Conservation (phyloP, 371 early-diverging fungal species). For the Rhizomucor pusillus region DNA sequence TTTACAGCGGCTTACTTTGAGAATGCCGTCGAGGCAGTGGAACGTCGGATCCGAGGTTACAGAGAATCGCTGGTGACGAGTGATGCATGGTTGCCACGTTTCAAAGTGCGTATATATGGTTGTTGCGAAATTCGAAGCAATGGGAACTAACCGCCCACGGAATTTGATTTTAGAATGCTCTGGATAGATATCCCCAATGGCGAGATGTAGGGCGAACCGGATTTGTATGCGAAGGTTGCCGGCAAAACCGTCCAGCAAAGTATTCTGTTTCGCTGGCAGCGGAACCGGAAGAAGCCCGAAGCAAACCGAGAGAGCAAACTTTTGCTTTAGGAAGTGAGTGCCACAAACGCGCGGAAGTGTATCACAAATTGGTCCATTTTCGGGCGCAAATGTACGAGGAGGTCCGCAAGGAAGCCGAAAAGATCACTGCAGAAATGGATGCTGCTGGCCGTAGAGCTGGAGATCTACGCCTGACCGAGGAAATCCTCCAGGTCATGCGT, state of each 20-base stretch:
- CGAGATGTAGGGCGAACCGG: neutral
- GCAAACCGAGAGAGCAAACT: slow-evolving; percentile 3
- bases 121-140: too few species aligned
- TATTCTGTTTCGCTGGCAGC: slow-evolving; percentile 4
- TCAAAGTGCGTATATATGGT: slow-evolving; percentile 18
- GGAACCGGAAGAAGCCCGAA: slow-evolving; percentile 8
- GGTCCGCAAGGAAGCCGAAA: slow-evolving; percentile 14
- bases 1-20: slow-evolving; percentile 12
- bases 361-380: slow-evolving; percentile 20
- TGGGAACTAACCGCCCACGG: neutral
- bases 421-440: slow-evolving; percentile 1
- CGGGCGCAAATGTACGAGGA: slow-evolving; percentile 15
- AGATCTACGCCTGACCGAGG: neutral
- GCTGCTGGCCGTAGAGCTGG: neutral
- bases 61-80: slow-evolving; percentile 14
- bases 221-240: slow-evolving; percentile 16
- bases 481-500: neutral
- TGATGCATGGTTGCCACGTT: slow-evolving; percentile 22
- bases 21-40: slow-evolving; percentile 12
- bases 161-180: slow-evolving; percentile 9
- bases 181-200: slow-evolving; percentile 19
- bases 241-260: slow-evolving; percentile 13
- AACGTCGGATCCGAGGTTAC: slow-evolving; percentile 15
- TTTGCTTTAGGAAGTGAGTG: slow-evolving; percentile 19
- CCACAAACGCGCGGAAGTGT: slow-evolving; percentile 20